These are phyloP conservation scores for Begonia loranthoides DNA, from an alignment of 306 rosid species.

Conservation along the genomic window DNA sequence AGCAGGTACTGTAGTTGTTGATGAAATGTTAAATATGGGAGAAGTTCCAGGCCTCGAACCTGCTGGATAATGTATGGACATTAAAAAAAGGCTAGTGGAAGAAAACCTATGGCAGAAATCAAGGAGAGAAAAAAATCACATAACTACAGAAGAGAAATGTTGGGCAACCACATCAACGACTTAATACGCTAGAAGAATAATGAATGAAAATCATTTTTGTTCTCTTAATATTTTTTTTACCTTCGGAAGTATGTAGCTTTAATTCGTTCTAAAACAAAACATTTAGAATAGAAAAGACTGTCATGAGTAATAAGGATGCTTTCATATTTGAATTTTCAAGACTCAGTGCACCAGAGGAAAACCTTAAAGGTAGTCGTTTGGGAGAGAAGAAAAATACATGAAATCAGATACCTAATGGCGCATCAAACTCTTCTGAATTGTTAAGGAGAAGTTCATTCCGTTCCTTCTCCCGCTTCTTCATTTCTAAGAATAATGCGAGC, in stretches of 20 bases:
- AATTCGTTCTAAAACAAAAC: not conserved
- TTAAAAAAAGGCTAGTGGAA: not conserved
- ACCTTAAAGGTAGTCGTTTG: slow-evolving; percentile 3
- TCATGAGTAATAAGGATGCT: not conserved
- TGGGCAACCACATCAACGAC: not conserved
- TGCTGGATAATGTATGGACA: slow-evolving; percentile 10
- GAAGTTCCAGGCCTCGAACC: slow-evolving; percentile 36
- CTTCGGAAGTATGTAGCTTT: not conserved
- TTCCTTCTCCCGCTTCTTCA: slow-evolving; percentile 67
- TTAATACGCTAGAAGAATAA: not conserved
- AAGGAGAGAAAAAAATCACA: not conserved
- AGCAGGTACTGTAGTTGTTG: slow-evolving; percentile 33
- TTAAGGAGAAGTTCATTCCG: slow-evolving; percentile 68
- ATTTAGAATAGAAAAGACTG: not conserved
- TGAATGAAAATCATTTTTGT: not conserved
- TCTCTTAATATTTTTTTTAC: not conserved
- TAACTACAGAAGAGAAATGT: not conserved
- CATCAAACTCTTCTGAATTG: slow-evolving; percentile 54
- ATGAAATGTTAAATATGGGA: slow-evolving; percentile 36
- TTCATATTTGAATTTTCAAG: not conserved
- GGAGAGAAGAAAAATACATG: not conserved
- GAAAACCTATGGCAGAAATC: not conserved
- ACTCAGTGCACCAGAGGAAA: slow-evolving; percentile 5
- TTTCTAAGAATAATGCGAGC: slow-evolving; percentile 12
- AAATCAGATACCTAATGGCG: slow-evolving; percentile 43